Conservation (phyloP, 345 rosid species). For the Murraya koenigii region DNA sequence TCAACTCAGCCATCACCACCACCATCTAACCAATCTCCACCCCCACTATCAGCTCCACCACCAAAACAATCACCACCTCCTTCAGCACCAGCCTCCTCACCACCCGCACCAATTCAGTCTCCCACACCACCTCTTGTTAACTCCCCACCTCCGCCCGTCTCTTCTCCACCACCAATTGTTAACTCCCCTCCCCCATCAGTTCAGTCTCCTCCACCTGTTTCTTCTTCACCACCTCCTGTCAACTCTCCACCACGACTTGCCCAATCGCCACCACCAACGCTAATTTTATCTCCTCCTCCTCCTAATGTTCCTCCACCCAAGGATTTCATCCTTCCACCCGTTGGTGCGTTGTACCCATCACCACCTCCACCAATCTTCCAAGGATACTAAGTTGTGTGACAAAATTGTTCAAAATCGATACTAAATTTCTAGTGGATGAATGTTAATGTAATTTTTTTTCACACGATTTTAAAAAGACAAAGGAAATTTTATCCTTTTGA, state of each 20-base stretch:
- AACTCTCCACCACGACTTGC: not conserved
- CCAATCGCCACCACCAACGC: not conserved
- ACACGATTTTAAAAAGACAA: not conserved
- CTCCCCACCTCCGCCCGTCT: conserved; percentile 21
- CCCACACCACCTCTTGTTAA: conserved; percentile 26
- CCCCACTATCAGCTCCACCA: not conserved
- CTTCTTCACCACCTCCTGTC: not conserved
- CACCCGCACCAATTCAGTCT: conserved; percentile 17
- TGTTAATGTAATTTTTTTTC: not conserved
- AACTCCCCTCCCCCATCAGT: conserved; percentile 23
- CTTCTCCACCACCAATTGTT: conserved; percentile 18
- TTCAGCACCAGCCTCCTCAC: not conserved
- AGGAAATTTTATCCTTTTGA: not conserved
- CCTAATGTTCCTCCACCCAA: conserved; percentile 11
- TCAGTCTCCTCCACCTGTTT: conserved; percentile 20
- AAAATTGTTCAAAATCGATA: not conserved
- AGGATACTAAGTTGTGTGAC: conserved; percentile 52
- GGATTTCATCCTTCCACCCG: conserved; percentile 48
- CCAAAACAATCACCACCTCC: not conserved
- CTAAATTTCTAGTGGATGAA: not conserved
- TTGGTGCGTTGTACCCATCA: conserved; percentile 66
- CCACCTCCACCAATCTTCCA: conserved; percentile 80
- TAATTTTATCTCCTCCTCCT: not conserved
- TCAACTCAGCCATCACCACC: conserved; percentile 4
- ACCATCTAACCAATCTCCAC: not conserved